phyloP scores from a whole-genome alignment of 2,329 filamentous ascomycete genomes.

The Nothophoma quercina region DNA sequence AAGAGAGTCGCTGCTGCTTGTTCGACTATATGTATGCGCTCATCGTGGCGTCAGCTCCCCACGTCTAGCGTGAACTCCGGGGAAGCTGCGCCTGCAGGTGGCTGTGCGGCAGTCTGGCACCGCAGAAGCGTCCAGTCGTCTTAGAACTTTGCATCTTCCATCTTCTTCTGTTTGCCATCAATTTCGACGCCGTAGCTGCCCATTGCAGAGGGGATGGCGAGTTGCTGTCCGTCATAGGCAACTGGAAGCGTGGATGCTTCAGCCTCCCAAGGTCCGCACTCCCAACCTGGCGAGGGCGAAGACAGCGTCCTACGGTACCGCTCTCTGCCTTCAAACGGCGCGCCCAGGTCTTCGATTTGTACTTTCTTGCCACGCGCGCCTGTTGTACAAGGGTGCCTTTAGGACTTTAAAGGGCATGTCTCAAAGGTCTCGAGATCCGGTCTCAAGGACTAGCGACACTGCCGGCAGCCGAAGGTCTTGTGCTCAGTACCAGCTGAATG shows the following conservation, averaged over 20 bases:
- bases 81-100: slow-evolving; percentile 2
- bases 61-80: slow-evolving; percentile 1
- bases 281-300: neutral
- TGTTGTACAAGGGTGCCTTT: slow-evolving; percentile 9
- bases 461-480: slow-evolving; percentile 11
- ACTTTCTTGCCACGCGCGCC: neutral
- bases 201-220: neutral
- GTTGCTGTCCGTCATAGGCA: neutral
- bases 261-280: neutral
- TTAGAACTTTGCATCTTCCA: neutral
- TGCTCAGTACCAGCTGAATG: neutral
- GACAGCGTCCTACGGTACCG: slow-evolving; percentile 1
- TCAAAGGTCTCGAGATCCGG: slow-evolving; percentile 16
- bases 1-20: slow-evolving; percentile 5
- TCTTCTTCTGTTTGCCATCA: neutral
- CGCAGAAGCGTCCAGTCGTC: neutral
- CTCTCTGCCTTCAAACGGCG: slow-evolving; percentile 1
- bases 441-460: slow-evolving; percentile 8
- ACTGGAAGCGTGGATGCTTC: neutral
- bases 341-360: slow-evolving; percentile 1
- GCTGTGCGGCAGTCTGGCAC: slow-evolving; percentile 2
- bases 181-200: neutral
- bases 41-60: slow-evolving; percentile 16
- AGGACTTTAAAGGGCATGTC: slow-evolving; percentile 5
- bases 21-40: slow-evolving; percentile 9